A percentile compares a stretch with the other conserved stretches of the same genome.
Evolutionary conservation across 257 asterid genomes (phyloP).

Genomic region (Penstemon davidsonii): DNA sequence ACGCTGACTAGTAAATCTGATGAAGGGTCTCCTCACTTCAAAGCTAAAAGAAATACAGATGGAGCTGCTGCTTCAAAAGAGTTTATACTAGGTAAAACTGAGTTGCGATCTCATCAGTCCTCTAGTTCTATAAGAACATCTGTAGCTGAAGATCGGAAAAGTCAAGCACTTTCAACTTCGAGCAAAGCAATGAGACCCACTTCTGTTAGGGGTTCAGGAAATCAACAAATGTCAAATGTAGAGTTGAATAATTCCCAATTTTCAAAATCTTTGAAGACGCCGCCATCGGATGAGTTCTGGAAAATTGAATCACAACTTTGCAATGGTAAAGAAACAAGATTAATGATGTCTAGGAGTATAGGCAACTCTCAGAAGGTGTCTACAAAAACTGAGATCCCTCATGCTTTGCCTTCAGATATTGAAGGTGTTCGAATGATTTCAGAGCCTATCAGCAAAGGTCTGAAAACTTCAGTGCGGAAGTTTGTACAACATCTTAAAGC

Average conservation of each 20-base stretch:
- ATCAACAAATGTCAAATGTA: slow-evolving; percentile 33
- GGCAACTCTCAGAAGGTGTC: slow-evolving; percentile 30
- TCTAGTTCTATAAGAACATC: slow-evolving; percentile 33
- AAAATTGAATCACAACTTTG: slow-evolving; percentile 28
- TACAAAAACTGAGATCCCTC: slow-evolving; percentile 25
- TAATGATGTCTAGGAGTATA: slow-evolving; percentile 28
- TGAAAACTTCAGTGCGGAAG: slow-evolving; percentile 53
- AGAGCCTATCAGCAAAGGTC: slow-evolving; percentile 36
- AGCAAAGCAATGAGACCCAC: slow-evolving; percentile 31
- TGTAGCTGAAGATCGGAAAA: slow-evolving; percentile 28
- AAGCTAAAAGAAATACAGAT: slow-evolving; percentile 33
- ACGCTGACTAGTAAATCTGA: slow-evolving; percentile 27
- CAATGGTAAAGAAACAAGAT: slow-evolving; percentile 36
- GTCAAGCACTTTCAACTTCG: slow-evolving; percentile 27
- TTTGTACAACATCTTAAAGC: slow-evolving; percentile 51
- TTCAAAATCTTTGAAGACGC: slow-evolving; percentile 35
- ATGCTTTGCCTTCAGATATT: slow-evolving; percentile 34
- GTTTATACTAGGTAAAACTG: slow-evolving; percentile 23
- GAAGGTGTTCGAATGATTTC: slow-evolving; percentile 35
- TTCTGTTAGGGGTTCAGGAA: slow-evolving; percentile 31
- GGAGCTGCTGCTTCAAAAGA: slow-evolving; percentile 28
- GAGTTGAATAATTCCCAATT: slow-evolving; percentile 33
- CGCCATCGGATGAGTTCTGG: slow-evolving; percentile 35
- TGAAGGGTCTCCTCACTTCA: slow-evolving; percentile 28
- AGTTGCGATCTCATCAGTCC: slow-evolving; percentile 28